Percentiles rank a stretch among this genome's conserved stretches.
phyloP scores from a whole-genome alignment of 352 stramenopile species.

The Discostella stelligera region DNA sequence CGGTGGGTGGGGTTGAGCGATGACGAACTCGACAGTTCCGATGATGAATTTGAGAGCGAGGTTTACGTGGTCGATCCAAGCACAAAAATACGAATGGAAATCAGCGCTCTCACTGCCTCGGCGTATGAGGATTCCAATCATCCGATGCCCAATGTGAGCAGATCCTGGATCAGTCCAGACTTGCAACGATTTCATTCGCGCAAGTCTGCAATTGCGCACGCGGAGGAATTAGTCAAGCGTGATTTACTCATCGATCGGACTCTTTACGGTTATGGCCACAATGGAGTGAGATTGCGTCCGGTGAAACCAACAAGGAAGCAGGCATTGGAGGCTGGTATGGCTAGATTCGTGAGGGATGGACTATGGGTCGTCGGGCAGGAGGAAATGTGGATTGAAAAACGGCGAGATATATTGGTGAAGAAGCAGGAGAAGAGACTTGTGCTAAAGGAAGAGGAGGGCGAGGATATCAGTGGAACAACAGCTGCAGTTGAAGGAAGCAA shows the following conservation, averaged over 20 bases:
- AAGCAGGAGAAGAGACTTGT: slow-evolving; percentile 26
- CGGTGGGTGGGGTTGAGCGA: slow-evolving; percentile 46
- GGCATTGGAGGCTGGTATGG: slow-evolving; percentile 65
- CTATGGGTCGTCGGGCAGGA: slow-evolving; percentile 81
- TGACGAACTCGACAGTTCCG: slow-evolving; percentile 41
- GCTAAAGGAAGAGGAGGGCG: background rate
- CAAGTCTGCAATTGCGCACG: slow-evolving; percentile 65
- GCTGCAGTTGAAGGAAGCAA: slow-evolving; percentile 23
- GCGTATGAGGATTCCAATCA: slow-evolving; percentile 57
- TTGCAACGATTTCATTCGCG: slow-evolving; percentile 60
- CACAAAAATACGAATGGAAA: slow-evolving; percentile 44
- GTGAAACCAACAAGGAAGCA: slow-evolving; percentile 55
- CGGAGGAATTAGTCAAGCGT: slow-evolving; percentile 49
- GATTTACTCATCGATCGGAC: slow-evolving; percentile 69
- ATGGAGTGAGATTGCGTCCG: slow-evolving; percentile 53
- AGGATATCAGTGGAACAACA: slow-evolving; percentile 16
- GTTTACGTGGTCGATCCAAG: slow-evolving; percentile 18
- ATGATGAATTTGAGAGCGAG: slow-evolving; percentile 54
- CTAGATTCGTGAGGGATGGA: slow-evolving; percentile 73
- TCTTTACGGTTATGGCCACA: slow-evolving; percentile 62
- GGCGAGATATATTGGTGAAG: slow-evolving; percentile 31
- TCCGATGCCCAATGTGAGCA: slow-evolving; percentile 53
- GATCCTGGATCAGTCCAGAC: slow-evolving; percentile 69
- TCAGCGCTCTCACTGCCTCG: slow-evolving; percentile 48
- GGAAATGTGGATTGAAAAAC: slow-evolving; percentile 66